phyloP scores from a whole-genome alignment of 2,329 filamentous ascomycete species.

The Microthyrium microscopicum region DNA sequence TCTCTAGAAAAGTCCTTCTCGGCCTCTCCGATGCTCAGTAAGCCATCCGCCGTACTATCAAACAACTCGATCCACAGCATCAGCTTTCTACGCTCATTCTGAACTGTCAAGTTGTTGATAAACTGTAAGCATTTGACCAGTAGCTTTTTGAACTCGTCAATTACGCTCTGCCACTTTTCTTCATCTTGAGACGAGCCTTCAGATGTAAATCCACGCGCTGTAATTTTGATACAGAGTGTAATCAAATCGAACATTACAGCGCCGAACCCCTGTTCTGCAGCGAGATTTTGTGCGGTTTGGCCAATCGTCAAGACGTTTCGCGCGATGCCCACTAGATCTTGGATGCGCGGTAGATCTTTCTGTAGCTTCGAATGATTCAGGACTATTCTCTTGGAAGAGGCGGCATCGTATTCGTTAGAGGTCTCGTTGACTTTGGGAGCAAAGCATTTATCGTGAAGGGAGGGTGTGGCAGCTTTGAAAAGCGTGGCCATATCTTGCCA shows the following conservation, averaged over 20 bases:
- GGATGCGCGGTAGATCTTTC: slow-evolving; percentile 45
- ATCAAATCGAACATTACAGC: slow-evolving; percentile 44
- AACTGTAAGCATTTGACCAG: slow-evolving; percentile 51
- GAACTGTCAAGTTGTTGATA: slow-evolving; percentile 47
- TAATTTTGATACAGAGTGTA: slow-evolving; percentile 47
- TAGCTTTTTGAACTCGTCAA: slow-evolving; percentile 48
- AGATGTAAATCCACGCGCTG: slow-evolving; percentile 47
- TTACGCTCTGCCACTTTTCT: slow-evolving; percentile 48
- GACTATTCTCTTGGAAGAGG: slow-evolving; percentile 33
- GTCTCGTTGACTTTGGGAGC: slow-evolving; percentile 11
- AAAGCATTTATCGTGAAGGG: slow-evolving; percentile 44
- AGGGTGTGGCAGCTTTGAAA: slow-evolving; percentile 41
- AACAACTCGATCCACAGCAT: slow-evolving; percentile 50
- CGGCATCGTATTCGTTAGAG: slow-evolving; percentile 38
- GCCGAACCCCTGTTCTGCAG: slow-evolving; percentile 41
- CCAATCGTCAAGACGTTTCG: slow-evolving; percentile 46
- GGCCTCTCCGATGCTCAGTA: too few species aligned
- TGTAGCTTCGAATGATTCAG: slow-evolving; percentile 40
- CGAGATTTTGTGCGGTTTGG: slow-evolving; percentile 45
- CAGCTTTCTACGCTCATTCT: slow-evolving; percentile 48
- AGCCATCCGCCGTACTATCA: slow-evolving; percentile 28
- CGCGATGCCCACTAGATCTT: slow-evolving; percentile 44
- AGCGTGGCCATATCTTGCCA: slow-evolving; percentile 43
- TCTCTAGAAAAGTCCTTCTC: too few species aligned
- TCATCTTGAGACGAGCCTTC: slow-evolving; percentile 42